Percentiles rank a stretch among this genome's conserved stretches.
Evolutionary conservation across 345 rosid genomes (phyloP).

Genomic region (Garcia nutans): DNA sequence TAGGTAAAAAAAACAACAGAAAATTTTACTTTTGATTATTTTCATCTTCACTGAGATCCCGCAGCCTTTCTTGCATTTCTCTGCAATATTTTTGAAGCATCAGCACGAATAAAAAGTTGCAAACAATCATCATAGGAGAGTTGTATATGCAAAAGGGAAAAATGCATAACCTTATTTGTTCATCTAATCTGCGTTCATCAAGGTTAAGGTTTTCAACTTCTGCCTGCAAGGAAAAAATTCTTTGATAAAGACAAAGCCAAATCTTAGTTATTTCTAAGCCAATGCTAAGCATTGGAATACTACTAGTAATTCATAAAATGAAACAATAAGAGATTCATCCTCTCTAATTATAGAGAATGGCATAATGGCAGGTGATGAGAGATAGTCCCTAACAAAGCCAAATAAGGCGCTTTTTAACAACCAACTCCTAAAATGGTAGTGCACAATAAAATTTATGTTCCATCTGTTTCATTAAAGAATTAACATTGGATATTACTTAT

Average conservation of each 20-base stretch:
- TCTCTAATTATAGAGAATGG: background rate
- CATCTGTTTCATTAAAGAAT: background rate
- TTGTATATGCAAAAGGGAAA: slow-evolving; percentile 16
- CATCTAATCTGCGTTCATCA: slow-evolving; percentile 66
- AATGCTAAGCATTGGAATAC: background rate
- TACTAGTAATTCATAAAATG: background rate
- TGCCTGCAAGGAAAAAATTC: slow-evolving; percentile 43
- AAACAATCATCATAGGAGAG: slow-evolving; percentile 9
- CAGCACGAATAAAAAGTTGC: slow-evolving; percentile 26
- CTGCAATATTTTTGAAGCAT: slow-evolving; percentile 48
- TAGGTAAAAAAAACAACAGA: slow-evolving; percentile 11
- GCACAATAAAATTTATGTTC: background rate
- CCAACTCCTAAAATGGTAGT: background rate
- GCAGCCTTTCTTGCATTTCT: slow-evolving; percentile 81
- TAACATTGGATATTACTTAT: background rate
- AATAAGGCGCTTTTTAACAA: background rate
- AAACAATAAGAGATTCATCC: background rate
- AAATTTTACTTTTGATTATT: slow-evolving; percentile 65
- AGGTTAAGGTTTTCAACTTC: slow-evolving; percentile 69
- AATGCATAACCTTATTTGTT: slow-evolving; percentile 51
- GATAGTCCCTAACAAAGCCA: background rate
- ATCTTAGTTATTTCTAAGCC: background rate
- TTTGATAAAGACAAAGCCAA: slow-evolving; percentile 2
- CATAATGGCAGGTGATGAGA: background rate
- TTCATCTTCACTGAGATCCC: slow-evolving; percentile 87